Evolutionary conservation across 805 yeast species (phyloP).

Genomic region (Blastobotrys attinorum): DNA sequence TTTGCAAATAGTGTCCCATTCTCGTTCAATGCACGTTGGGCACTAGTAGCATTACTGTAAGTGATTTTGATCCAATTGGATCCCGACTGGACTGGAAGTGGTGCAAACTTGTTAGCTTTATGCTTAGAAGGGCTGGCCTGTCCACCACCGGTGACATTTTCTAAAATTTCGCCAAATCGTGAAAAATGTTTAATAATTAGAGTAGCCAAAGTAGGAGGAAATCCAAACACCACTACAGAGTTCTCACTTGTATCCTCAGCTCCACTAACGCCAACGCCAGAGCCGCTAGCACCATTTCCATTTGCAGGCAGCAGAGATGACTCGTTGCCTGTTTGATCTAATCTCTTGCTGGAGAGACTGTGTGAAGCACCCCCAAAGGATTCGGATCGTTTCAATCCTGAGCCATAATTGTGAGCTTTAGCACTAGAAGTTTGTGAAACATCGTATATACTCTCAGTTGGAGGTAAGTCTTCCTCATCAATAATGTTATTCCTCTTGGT

Average conservation of each 20-base stretch:
- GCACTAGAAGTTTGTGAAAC: background rate
- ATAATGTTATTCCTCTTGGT: constrained; percentile 11
- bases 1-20: constrained; percentile 69
- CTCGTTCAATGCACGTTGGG: constrained; percentile 57
- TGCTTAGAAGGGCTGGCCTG: constrained; percentile 19
- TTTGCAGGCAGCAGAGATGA: constrained; percentile 5
- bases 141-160: constrained; percentile 50
- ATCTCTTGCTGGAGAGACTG: background rate
- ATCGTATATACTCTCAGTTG: constrained; percentile 19
- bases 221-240: constrained; percentile 82
- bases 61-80: constrained; percentile 89
- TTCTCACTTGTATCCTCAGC: constrained; percentile 33
- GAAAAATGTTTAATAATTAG: constrained; percentile 64
- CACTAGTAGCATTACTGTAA: constrained; percentile 65
- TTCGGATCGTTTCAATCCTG: background rate
- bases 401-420: background rate
- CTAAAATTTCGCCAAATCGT: constrained; percentile 73
- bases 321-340: background rate
- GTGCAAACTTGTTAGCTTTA: constrained; percentile 17
- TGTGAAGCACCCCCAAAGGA: background rate
- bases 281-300: no score
- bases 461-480: constrained; percentile 19
- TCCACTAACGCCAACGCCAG: no score
- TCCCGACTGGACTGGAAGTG: constrained; percentile 69
- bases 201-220: constrained; percentile 66